phyloP scores from a whole-genome alignment of 768 basidiomycete genomes.

The Termitomyces heimii region DNA sequence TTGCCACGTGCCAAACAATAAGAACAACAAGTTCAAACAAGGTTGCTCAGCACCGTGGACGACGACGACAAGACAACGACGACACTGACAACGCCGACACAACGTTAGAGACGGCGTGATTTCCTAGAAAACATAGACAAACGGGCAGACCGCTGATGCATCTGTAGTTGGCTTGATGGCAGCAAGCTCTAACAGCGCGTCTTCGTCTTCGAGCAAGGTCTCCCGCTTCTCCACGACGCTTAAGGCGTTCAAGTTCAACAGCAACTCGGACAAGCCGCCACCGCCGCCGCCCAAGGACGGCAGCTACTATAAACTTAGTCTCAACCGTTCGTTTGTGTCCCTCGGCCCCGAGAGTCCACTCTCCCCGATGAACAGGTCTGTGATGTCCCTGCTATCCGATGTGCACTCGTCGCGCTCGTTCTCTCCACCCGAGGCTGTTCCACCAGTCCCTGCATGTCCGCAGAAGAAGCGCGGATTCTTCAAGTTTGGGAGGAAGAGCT shows the following conservation, averaged over 20 bases:
- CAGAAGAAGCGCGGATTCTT: conserved; percentile 35
- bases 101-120: not conserved
- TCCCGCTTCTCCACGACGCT: conserved; percentile 27
- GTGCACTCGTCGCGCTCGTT: conserved; percentile 15
- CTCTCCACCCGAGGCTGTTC: conserved; percentile 12
- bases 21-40: not conserved
- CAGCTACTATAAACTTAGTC: conserved; percentile 34
- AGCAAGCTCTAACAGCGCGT: conserved; percentile 16
- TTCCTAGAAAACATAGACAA: not conserved
- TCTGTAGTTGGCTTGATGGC: conserved; percentile 7
- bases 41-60: not conserved
- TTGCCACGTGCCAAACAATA: not conserved
- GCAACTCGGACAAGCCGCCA: conserved; percentile 24
- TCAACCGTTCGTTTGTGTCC: conserved; percentile 39
- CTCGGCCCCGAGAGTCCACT: conserved; percentile 34
- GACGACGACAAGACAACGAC: not conserved
- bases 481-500: conserved; percentile 33
- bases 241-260: conserved; percentile 28
- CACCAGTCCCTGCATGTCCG: conserved; percentile 14
- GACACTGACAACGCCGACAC: not conserved
- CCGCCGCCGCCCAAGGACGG: conserved; percentile 63
- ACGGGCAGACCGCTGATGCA: not conserved
- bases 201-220: conserved; percentile 15
- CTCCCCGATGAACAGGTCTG: conserved; percentile 26
- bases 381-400: conserved; percentile 29